A percentile compares a stretch with the other conserved stretches of the same genome.
phyloP scores from a whole-genome alignment of 352 stramenopile genomes.

The Nothophytophthora sp. region DNA sequence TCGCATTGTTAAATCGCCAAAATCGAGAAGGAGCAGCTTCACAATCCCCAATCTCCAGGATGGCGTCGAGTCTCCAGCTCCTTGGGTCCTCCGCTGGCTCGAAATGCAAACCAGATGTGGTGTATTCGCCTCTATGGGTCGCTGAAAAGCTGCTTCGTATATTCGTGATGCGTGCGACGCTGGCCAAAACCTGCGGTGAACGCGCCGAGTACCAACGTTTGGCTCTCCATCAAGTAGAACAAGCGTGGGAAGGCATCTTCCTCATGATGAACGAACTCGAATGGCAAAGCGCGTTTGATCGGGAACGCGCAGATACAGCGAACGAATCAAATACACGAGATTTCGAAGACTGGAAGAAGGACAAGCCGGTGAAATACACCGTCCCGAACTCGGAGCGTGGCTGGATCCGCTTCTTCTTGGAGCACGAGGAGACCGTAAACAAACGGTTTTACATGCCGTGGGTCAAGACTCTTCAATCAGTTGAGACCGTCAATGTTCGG shows the following conservation, averaged over 20 bases:
- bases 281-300: constrained; percentile 34
- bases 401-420: constrained; percentile 58
- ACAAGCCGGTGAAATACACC: constrained; percentile 24
- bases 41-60: constrained; percentile 7
- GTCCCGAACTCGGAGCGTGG: constrained; percentile 22
- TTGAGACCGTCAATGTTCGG: constrained; percentile 2
- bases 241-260: constrained; percentile 55
- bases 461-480: constrained; percentile 27
- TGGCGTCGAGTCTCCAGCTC: constrained; percentile 11
- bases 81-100: neutral
- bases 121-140: constrained; percentile 48
- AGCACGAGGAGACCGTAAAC: constrained; percentile 31
- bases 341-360: constrained; percentile 64
- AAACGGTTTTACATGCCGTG: constrained; percentile 62
- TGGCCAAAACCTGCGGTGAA: constrained; percentile 27
- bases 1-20: constrained; percentile 42
- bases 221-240: constrained; percentile 46
- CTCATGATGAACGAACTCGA: constrained; percentile 43
- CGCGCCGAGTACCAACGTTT: constrained; percentile 33
- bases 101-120: constrained; percentile 8
- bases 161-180: constrained; percentile 47
- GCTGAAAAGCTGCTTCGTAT: constrained; percentile 59
- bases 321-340: constrained; percentile 22
- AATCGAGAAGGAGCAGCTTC: constrained; percentile 12
- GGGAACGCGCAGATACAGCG: constrained; percentile 9